A percentile compares a stretch with the other conserved stretches of the same genome.
These are phyloP conservation scores for Citrullus mucosospermus DNA, from an alignment of 306 rosid species.

Conservation along the genomic window DNA sequence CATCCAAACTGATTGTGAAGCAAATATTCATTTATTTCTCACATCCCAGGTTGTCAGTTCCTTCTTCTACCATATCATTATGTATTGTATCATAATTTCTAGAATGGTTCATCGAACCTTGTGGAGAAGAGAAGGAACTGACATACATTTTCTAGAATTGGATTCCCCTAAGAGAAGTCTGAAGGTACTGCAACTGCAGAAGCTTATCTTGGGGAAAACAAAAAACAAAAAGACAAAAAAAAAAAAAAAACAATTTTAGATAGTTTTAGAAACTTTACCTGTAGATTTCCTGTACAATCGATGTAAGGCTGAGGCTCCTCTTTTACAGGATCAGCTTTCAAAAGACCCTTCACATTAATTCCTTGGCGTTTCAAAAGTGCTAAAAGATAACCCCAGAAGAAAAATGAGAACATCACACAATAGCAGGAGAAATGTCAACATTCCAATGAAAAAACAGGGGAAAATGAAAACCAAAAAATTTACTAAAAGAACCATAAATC, in stretches of 20 bases:
- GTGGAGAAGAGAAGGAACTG: background rate
- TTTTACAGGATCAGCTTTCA: constrained; percentile 73
- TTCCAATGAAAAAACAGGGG: background rate
- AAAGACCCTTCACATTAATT: constrained; percentile 82
- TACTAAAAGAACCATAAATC: background rate
- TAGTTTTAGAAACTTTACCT: constrained; percentile 30
- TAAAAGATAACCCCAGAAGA: constrained; percentile 19
- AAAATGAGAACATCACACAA: background rate
- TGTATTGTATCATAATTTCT: background rate
- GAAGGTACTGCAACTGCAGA: background rate
- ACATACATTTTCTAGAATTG: background rate
- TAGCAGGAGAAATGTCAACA: background rate
- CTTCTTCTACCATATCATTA: background rate
- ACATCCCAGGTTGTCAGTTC: background rate
- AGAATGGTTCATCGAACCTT: background rate
- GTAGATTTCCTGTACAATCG: constrained; percentile 92
- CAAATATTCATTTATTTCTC: background rate
- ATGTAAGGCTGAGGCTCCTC: constrained; percentile 80
- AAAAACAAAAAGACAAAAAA: too few relatives aligned
- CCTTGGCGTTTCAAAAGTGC: constrained; percentile 98
- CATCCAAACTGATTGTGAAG: background rate
- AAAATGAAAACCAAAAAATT: background rate
- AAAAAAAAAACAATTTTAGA: background rate
- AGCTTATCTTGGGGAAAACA: background rate
- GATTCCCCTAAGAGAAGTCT: background rate